These are phyloP conservation scores for Cyberlindnera suaveolens DNA, from an alignment of 805 yeast species.

Conservation along the genomic window DNA sequence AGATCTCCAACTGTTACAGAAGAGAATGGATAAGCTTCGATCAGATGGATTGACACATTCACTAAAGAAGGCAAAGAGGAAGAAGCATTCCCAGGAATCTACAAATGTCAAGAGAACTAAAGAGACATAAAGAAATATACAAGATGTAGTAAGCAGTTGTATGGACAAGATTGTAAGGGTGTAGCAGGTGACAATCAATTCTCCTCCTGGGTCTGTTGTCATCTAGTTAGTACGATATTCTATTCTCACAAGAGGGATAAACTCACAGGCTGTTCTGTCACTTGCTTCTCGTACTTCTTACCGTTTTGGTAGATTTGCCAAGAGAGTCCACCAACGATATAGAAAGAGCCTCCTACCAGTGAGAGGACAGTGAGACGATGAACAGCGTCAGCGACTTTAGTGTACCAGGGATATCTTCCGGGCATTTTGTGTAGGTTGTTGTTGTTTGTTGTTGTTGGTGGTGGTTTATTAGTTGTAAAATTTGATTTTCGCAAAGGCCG, in stretches of 20 bases:
- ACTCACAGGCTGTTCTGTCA: conserved; percentile 9
- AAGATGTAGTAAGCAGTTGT: neutral
- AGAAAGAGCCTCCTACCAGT: conserved; percentile 50
- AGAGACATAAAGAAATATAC: neutral
- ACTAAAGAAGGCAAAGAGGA: conserved; percentile 18
- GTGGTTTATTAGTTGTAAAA: too few species aligned
- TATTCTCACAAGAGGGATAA: neutral
- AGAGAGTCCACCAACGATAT: conserved; percentile 46
- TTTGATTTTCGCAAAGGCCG: too few species aligned
- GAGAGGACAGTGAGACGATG: conserved; percentile 70
- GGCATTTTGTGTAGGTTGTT: conserved; percentile 28
- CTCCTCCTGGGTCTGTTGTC: conserved; percentile 1
- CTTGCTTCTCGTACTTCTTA: conserved; percentile 39
- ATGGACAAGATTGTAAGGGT: neutral
- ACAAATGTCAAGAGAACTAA: conserved; percentile 1
- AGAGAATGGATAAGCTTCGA: conserved; percentile 22
- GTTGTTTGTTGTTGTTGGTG: neutral
- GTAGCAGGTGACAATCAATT: neutral
- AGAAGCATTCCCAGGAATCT: conserved; percentile 2
- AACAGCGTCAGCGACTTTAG: conserved; percentile 61
- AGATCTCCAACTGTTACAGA: conserved; percentile 16
- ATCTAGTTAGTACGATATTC: neutral
- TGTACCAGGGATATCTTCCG: conserved; percentile 63
- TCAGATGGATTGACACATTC: conserved; percentile 31
- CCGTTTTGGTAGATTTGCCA: conserved; percentile 49